Percentiles rank a stretch among this genome's conserved stretches.
Conservation (phyloP, 1,284 basidiomycete species). For the Ganoderma meredithae region DNA sequence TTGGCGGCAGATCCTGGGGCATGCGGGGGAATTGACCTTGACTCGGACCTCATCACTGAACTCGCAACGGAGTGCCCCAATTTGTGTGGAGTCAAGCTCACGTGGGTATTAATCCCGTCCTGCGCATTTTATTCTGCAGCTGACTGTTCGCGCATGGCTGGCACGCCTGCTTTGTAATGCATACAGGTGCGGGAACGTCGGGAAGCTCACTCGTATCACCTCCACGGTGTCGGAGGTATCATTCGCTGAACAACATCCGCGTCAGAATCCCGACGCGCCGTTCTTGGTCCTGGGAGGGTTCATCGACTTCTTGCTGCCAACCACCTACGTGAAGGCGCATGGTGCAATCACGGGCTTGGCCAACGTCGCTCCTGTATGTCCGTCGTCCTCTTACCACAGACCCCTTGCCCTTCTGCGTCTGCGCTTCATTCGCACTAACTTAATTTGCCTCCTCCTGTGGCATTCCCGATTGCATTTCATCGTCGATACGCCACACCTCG, state of each 20-base stretch:
- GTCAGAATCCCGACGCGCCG: slow-evolving; percentile 65
- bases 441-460: neutral
- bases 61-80: slow-evolving; percentile 79
- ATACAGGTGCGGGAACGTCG: slow-evolving; percentile 85
- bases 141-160: neutral
- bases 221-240: slow-evolving; percentile 66
- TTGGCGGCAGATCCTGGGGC: slow-evolving; percentile 74
- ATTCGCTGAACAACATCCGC: slow-evolving; percentile 67
- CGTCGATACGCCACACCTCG: neutral
- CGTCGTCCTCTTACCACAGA: neutral
- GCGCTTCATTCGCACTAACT: neutral
- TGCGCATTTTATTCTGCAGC: neutral
- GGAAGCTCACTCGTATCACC: slow-evolving; percentile 87
- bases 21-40: slow-evolving; percentile 84
- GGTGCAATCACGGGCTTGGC: slow-evolving; percentile 67
- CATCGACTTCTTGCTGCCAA: slow-evolving; percentile 61
- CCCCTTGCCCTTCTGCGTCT: neutral
- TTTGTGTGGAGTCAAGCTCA: slow-evolving; percentile 86
- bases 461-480: slow-evolving; percentile 1
- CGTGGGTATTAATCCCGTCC: slow-evolving; percentile 56
- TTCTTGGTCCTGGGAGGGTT: slow-evolving; percentile 72
- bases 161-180: slow-evolving; percentile 1
- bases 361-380: slow-evolving; percentile 56
- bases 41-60: slow-evolving; percentile 85
- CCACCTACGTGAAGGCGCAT: slow-evolving; percentile 54